Base-by-base conservation (phyloP, 208 protist genomes). In the Leishmania braziliensis region DNA sequence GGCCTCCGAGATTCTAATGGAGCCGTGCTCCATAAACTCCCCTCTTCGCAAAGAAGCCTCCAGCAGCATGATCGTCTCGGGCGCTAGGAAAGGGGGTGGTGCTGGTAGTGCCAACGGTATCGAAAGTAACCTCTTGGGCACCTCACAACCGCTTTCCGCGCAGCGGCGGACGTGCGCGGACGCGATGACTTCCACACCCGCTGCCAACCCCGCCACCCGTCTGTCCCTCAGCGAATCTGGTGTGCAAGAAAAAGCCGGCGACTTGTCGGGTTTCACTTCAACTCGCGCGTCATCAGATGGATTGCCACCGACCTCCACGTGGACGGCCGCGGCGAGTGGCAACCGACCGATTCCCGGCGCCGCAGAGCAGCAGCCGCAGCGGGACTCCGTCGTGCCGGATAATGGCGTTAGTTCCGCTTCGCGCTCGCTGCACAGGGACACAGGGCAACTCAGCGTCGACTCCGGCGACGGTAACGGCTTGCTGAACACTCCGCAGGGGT, bases 11-110 rank as follows among this genome's bases (percentile, higher is more conserved):
- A 1, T 77, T 39, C 60, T 71, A 58, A 58, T 63, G 10, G 78
- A 77, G 48, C 58, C 78, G n/a, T 70, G 36, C 6, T 50, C 71
- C 43, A 77, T 58, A 43, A 48, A 56, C 71, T 53, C 78, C 18
- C 54, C 72, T 51, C 70, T 51, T 10, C 78, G 58, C 5, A 70
- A 73, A 23, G 69, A 76, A 50, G 26, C 58, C 43, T 63, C 58
- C 4, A 23, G 58, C 58, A 23, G 56, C 56, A 43, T 29, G 39
- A 14, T 33, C 14, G 51, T 54, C 20, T 6, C 56, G 5, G 20
- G 2, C 60, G 60, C 9, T n/a, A n/a, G 60, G 1, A 10, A 2
- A 18, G 60, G 20, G 6, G 33, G 70, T 36, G n/a, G n/a, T 70
- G 65, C 65, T 5, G 36, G 65, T 43, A 46, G 33, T 39, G 46